phyloP scores from a whole-genome alignment of 164 flowering plant species.

The Chimonanthus salicifolius region DNA sequence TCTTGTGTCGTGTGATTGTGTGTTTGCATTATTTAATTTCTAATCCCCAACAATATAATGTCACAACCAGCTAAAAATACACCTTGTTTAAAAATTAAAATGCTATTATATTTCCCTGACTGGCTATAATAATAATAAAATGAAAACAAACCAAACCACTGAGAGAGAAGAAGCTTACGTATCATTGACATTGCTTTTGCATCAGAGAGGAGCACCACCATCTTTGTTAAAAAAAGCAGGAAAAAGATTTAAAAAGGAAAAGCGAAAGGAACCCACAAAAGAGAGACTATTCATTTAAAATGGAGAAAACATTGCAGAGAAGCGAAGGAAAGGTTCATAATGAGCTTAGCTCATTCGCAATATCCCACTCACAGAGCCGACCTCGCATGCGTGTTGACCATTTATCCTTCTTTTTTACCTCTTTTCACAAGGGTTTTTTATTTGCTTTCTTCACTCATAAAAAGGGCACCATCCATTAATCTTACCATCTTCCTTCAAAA shows the following conservation, averaged over 20 bases:
- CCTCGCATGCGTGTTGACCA: slow-evolving; percentile 35
- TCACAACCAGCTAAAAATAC: background rate
- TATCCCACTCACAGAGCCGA: slow-evolving; percentile 32
- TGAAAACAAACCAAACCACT: background rate
- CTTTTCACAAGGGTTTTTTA: background rate
- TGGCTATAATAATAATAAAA: no score
- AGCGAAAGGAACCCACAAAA: background rate
- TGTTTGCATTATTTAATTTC: no score
- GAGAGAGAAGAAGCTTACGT: background rate
- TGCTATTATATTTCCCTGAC: background rate
- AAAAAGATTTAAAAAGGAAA: no score
- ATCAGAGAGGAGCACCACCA: no score
- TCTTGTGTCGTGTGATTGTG: no score
- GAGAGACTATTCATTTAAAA: background rate
- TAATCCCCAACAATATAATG: no score
- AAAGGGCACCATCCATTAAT: background rate
- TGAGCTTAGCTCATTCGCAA: background rate
- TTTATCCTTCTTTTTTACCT: background rate
- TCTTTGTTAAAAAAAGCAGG: no score
- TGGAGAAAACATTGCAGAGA: background rate
- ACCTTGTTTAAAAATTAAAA: background rate
- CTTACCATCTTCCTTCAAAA: background rate
- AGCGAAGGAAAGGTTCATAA: no score
- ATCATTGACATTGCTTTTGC: background rate
- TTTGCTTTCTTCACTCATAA: no score